phyloP scores from a whole-genome alignment of 202 grass and related monocot species.

The Saccharum hybrid region DNA sequence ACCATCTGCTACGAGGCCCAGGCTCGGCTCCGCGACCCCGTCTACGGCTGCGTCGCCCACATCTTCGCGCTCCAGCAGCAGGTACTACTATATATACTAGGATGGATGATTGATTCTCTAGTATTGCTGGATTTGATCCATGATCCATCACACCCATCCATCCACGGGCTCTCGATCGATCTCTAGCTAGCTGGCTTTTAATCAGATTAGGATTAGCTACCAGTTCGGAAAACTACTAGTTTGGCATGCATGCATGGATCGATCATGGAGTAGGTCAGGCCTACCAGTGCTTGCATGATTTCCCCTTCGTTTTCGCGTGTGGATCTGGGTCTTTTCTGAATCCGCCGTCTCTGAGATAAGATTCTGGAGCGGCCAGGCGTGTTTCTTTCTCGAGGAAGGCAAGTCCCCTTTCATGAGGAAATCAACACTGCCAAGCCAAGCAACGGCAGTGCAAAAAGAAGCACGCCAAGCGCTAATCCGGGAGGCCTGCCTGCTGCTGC shows the following conservation, averaged over 20 bases:
- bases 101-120: neutral
- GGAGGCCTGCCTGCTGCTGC: constrained; percentile 35
- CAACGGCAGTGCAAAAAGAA: constrained; percentile 62
- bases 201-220: neutral
- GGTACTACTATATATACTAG: constrained; percentile 7
- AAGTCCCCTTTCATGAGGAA: constrained; percentile 55
- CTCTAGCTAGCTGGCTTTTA: neutral
- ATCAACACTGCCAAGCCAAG: constrained; percentile 67
- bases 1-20: constrained; percentile 99
- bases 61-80: constrained; percentile 98
- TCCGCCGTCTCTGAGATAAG: constrained; percentile 8
- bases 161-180: neutral
- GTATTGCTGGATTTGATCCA: neutral
- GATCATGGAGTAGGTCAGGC: neutral
- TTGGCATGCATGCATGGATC: constrained; percentile 23
- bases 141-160: neutral
- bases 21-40: constrained; percentile 83
- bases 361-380: constrained; percentile 30
- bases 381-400: constrained; percentile 58
- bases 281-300: neutral
- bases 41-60: constrained; percentile 97
- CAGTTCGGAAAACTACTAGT: constrained; percentile 21
- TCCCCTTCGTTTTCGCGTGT: constrained; percentile 36
- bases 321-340: constrained; percentile 49
- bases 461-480: constrained; percentile 63